Conservation (phyloP, 371 early-diverging fungal species). For the Blastocladiella emersonii region DNA sequence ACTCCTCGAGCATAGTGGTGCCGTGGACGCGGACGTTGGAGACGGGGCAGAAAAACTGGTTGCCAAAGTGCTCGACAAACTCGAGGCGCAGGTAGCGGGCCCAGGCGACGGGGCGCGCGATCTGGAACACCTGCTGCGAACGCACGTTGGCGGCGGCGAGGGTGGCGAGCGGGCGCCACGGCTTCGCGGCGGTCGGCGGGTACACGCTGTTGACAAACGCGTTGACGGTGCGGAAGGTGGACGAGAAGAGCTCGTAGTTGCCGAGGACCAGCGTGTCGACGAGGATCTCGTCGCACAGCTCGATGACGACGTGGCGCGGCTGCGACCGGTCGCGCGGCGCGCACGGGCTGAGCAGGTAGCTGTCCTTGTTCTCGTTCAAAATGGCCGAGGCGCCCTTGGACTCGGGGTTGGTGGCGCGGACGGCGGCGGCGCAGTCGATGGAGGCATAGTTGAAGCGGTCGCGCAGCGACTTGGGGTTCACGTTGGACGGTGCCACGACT, state of each 20-base stretch:
- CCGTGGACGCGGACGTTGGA: slow-evolving; percentile 79
- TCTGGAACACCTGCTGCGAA: slow-evolving; percentile 54
- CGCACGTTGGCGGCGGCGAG: slow-evolving; percentile 72
- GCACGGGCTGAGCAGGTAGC: slow-evolving; percentile 88
- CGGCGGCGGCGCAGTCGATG: slow-evolving; percentile 82
- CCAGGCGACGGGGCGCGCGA: slow-evolving; percentile 54
- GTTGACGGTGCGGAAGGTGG: slow-evolving; percentile 74
- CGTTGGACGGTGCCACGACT: not conserved
- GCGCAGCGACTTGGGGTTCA: slow-evolving; percentile 16
- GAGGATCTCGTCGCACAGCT: slow-evolving; percentile 84
- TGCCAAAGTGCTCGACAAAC: slow-evolving; percentile 75
- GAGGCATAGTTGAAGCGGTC: slow-evolving; percentile 87
- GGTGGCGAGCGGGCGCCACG: slow-evolving; percentile 68
- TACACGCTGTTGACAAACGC: slow-evolving; percentile 66
- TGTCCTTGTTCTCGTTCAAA: slow-evolving; percentile 73
- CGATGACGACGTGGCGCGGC: slow-evolving; percentile 57
- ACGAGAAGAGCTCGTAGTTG: slow-evolving; percentile 92
- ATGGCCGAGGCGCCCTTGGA: slow-evolving; percentile 70
- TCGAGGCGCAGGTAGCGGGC: slow-evolving; percentile 78
- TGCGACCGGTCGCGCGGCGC: slow-evolving; percentile 34
- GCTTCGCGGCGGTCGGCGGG: slow-evolving; percentile 58
- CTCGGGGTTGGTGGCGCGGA: slow-evolving; percentile 65
- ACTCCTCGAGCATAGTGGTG: slow-evolving; percentile 78
- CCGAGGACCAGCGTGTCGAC: slow-evolving; percentile 80
- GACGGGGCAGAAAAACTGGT: slow-evolving; percentile 87